phyloP scores from a whole-genome alignment of 192 early-diverging fungal genomes.

The Mortierella hygrophila region DNA sequence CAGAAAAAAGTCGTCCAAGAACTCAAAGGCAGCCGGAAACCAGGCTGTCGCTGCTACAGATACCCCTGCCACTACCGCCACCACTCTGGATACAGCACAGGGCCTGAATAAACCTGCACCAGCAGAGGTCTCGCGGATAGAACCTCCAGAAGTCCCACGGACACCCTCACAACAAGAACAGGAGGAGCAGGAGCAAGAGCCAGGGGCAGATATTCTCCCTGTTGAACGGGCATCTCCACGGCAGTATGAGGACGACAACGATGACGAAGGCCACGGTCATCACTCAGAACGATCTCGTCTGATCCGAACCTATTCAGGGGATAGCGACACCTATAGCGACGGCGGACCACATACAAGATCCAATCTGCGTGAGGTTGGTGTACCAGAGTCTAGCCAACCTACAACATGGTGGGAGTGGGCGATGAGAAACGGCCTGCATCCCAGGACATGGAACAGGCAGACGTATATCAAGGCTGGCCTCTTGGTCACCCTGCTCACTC shows the following conservation, averaged over 20 bases:
- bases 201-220: not conserved
- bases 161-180: not conserved
- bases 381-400: slow-evolving; percentile 3
- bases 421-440: slow-evolving; percentile 27
- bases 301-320: slow-evolving; percentile 14
- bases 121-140: not conserved
- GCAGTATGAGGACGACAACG: slow-evolving; percentile 40
- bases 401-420: slow-evolving; percentile 39
- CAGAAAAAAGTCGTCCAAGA: slow-evolving; percentile 14
- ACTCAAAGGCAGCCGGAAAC: not conserved
- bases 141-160: not conserved
- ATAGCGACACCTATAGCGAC: slow-evolving; percentile 9
- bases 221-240: slow-evolving; percentile 13
- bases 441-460: slow-evolving; percentile 39
- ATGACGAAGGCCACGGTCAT: slow-evolving; percentile 14
- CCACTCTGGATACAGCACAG: not conserved
- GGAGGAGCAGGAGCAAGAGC: not conserved
- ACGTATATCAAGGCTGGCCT: slow-evolving; percentile 40
- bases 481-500: slow-evolving; percentile 23
- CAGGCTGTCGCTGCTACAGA: slow-evolving; percentile 3
- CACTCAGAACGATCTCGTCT: slow-evolving; percentile 23
- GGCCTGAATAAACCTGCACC: not conserved
- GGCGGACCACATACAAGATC: slow-evolving; percentile 1
- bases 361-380: not conserved
- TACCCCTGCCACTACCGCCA: not conserved